Evolutionary conservation across 192 early-diverging fungal species (phyloP).

Genomic region (Nowakowskiella sp.): DNA sequence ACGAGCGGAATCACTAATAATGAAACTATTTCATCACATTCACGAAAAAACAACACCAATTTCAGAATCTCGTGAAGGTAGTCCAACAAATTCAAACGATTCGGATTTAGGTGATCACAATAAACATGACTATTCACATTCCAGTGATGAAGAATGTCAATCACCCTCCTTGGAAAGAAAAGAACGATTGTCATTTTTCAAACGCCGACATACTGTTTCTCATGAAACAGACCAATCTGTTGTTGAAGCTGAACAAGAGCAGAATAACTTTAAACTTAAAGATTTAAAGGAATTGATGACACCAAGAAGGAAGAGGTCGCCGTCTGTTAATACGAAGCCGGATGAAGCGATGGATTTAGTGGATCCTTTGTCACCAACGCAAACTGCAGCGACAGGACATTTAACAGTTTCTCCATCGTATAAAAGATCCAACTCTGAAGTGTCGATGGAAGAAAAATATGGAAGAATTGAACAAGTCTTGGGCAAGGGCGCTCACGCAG

Average conservation of each 20-base stretch:
- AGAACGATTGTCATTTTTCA: background rate
- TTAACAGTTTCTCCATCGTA: background rate
- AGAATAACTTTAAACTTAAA: too few species aligned
- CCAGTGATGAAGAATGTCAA: constrained; percentile 2
- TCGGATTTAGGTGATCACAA: constrained; percentile 13
- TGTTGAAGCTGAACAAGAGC: too few species aligned
- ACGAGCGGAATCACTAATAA: constrained; percentile 10
- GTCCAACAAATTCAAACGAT: constrained; percentile 3
- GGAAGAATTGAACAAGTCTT: constrained; percentile 31
- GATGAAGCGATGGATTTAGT: constrained; percentile 2
- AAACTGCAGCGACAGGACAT: background rate
- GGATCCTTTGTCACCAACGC: background rate
- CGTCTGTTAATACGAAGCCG: background rate
- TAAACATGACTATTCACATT: constrained; percentile 4
- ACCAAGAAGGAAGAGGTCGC: too few species aligned
- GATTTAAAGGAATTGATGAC: too few species aligned
- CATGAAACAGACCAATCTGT: too few species aligned
- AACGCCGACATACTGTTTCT: background rate
- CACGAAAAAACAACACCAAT: constrained; percentile 5
- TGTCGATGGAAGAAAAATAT: constrained; percentile 44
- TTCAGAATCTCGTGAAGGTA: background rate
- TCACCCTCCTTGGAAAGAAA: constrained; percentile 8
- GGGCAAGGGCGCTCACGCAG: constrained; percentile 44
- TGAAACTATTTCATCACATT: constrained; percentile 19
- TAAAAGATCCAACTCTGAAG: constrained; percentile 21